phyloP scores from a whole-genome alignment of 192 early-diverging fungal genomes.

The Linnemannia hyalina region DNA sequence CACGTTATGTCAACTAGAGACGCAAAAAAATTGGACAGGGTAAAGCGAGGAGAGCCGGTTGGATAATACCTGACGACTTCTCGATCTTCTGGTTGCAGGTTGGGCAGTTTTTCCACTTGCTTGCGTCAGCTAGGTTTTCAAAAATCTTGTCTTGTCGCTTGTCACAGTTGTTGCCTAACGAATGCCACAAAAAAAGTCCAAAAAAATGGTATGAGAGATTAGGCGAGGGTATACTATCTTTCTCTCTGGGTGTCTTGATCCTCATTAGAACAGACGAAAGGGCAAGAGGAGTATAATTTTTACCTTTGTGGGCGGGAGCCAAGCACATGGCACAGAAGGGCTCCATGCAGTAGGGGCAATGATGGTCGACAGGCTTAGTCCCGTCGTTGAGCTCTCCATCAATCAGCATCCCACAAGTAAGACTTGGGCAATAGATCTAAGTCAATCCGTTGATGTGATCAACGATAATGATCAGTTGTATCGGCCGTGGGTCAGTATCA shows the following conservation, averaged over 20 bases:
- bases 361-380: neutral
- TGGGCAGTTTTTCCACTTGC: slow-evolving; percentile 16
- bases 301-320: slow-evolving; percentile 15
- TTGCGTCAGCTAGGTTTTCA: neutral
- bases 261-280: neutral
- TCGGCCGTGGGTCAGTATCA: neutral
- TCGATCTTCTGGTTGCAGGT: slow-evolving; percentile 18
- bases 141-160: neutral
- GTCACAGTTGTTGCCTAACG: neutral
- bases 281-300: neutral
- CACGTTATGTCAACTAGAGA: no score
- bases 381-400: neutral
- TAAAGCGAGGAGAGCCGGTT: no score
- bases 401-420: neutral
- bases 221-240: neutral
- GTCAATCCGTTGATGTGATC: neutral
- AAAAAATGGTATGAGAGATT: neutral
- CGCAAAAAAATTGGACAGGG: no score
- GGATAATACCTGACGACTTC: slow-evolving; percentile 9
- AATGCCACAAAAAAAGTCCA: neutral
- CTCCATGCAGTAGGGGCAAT: slow-evolving; percentile 19
- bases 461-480: no score
- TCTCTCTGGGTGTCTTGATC: neutral
- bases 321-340: slow-evolving; percentile 22
- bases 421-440: slow-evolving; percentile 27